Conservation (phyloP, 257 asterid genomes). For the Przewalskia tangutica region DNA sequence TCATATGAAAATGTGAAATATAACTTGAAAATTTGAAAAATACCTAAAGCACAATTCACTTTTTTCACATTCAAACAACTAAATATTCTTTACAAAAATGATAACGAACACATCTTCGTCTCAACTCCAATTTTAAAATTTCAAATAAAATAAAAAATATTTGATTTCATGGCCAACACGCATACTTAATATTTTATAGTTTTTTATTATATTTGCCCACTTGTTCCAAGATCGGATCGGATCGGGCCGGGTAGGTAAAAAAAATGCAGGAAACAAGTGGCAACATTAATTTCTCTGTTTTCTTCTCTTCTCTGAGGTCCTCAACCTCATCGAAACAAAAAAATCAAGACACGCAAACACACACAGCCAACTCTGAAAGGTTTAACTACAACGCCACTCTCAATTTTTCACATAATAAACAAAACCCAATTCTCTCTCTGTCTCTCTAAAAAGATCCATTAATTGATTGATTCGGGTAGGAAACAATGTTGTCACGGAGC, state of each 20-base stretch:
- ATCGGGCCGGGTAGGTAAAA: neutral
- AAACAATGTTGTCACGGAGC: constrained; percentile 21
- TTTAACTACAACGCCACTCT: neutral
- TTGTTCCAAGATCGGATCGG: neutral
- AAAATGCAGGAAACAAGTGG: neutral
- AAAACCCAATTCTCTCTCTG: neutral
- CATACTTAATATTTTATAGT: no score
- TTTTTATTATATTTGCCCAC: no score
- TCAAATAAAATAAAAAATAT: no score
- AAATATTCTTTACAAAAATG: no score
- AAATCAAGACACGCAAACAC: neutral
- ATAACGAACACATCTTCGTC: no score
- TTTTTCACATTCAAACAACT: no score
- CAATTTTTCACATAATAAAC: neutral
- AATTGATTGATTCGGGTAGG: neutral
- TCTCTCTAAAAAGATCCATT: neutral
- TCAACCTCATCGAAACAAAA: neutral
- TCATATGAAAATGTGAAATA: no score
- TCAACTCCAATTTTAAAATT: no score
- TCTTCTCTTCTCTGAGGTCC: neutral
- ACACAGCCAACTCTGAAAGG: neutral
- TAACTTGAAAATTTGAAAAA: no score
- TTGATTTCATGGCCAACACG: no score
- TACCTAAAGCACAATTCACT: no score
- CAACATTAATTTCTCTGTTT: neutral